Conservation (phyloP, 192 early-diverging fungal genomes). For the Rhizophagus clarus region DNA sequence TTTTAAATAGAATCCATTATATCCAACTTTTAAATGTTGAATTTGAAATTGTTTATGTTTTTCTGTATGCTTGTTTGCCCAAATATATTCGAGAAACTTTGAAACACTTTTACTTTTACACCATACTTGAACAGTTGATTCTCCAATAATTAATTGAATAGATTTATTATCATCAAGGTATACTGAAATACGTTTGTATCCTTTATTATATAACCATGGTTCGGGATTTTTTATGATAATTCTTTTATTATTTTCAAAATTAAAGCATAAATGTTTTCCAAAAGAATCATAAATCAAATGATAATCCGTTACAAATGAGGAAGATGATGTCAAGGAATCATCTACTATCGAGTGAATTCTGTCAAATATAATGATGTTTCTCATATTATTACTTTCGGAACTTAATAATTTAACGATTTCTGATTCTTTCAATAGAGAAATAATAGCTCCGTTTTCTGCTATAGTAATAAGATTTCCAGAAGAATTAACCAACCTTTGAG, state of each 20-base stretch:
- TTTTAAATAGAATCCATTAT: too few species aligned
- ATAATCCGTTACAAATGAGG: too few species aligned
- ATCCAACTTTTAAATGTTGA: too few species aligned
- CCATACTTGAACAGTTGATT: neutral
- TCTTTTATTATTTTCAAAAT: neutral
- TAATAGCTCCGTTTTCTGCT: neutral
- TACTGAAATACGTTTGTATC: neutral
- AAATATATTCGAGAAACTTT: too few species aligned
- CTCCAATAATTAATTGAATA: neutral
- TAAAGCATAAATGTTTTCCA: too few species aligned
- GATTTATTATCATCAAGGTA: neutral
- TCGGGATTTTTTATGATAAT: neutral
- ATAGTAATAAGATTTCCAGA: neutral
- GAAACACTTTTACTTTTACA: too few species aligned
- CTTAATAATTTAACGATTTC: neutral
- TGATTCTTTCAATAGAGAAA: neutral
- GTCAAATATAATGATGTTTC: neutral
- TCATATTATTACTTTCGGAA: neutral
- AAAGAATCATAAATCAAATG: too few species aligned
- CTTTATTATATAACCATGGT: neutral
- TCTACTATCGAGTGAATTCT: too few species aligned
- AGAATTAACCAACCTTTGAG: too few species aligned
- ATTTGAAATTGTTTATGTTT: too few species aligned
- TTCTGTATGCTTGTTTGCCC: too few species aligned
- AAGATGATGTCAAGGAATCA: too few species aligned